Evolutionary conservation across 768 basidiomycete genomes (phyloP).

Genomic region (button mushroom (Agaricus bisporus)): DNA sequence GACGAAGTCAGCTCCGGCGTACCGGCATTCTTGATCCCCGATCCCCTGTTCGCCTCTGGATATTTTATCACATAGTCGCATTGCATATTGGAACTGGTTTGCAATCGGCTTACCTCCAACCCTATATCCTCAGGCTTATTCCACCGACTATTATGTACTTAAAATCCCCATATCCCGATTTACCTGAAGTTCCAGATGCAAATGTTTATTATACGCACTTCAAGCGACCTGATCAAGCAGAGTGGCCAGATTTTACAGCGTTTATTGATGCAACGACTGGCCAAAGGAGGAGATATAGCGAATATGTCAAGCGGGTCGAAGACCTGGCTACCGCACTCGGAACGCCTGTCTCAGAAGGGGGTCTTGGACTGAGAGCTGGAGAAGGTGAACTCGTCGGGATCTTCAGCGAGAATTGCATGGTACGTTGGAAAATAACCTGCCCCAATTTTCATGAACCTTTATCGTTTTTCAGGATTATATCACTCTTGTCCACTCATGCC

Average conservation of each 20-base stretch:
- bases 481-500: constrained; percentile 24
- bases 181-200: constrained; percentile 39
- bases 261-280: constrained; percentile 54
- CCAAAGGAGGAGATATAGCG: constrained; percentile 34
- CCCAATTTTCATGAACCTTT: background rate
- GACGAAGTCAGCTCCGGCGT: no score
- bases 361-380: constrained; percentile 43
- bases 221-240: constrained; percentile 44
- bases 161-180: constrained; percentile 50
- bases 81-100: no score
- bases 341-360: constrained; percentile 39
- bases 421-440: constrained; percentile 22
- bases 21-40: no score
- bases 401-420: constrained; percentile 63
- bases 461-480: constrained; percentile 27
- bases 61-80: no score
- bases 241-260: constrained; percentile 50
- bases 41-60: no score
- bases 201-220: constrained; percentile 56
- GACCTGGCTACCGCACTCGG: constrained; percentile 55
- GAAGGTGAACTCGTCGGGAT: constrained; percentile 61
- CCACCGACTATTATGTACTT: constrained; percentile 36
- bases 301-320: constrained; percentile 45
- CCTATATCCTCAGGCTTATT: no score
- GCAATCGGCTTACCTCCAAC: no score